phyloP scores from a whole-genome alignment of 192 early-diverging fungal species.

The Backusella psychrophila region DNA sequence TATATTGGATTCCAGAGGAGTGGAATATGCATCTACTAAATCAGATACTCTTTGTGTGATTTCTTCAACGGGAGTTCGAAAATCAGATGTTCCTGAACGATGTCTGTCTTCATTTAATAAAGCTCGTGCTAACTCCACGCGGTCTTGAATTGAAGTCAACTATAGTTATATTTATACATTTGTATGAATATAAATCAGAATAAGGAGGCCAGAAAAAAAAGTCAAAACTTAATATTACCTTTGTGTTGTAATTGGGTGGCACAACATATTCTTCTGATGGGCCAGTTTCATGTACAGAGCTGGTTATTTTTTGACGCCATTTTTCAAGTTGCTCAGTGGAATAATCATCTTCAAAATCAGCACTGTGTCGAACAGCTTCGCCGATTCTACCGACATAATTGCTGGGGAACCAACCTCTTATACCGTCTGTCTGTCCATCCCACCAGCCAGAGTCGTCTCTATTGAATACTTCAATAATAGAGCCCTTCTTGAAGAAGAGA shows the following conservation, averaged over 20 bases:
- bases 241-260: not conserved
- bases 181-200: not conserved
- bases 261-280: not conserved
- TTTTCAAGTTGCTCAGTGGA: slow-evolving; percentile 8
- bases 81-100: slow-evolving; percentile 17
- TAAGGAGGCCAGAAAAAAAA: not conserved
- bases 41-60: slow-evolving; percentile 7
- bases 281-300: not conserved
- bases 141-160: slow-evolving; percentile 2
- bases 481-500: slow-evolving; percentile 79
- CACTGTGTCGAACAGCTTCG: slow-evolving; percentile 32
- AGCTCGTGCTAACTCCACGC: slow-evolving; percentile 9
- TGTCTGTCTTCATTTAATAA: slow-evolving; percentile 17
- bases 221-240: slow-evolving; percentile 1
- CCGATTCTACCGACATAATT: slow-evolving; percentile 75
- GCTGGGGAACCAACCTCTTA: slow-evolving; percentile 89
- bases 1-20: slow-evolving; percentile 5
- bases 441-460: slow-evolving; percentile 95
- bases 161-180: slow-evolving; percentile 9
- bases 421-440: slow-evolving; percentile 79
- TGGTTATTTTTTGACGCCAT: slow-evolving; percentile 11
- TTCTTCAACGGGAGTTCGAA: slow-evolving; percentile 16
- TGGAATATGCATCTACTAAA: slow-evolving; percentile 12
- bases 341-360: slow-evolving; percentile 38
- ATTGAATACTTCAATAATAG: slow-evolving; percentile 88